These are phyloP conservation scores for Castanea mollissima DNA, from an alignment of 306 rosid species.

Conservation along the genomic window DNA sequence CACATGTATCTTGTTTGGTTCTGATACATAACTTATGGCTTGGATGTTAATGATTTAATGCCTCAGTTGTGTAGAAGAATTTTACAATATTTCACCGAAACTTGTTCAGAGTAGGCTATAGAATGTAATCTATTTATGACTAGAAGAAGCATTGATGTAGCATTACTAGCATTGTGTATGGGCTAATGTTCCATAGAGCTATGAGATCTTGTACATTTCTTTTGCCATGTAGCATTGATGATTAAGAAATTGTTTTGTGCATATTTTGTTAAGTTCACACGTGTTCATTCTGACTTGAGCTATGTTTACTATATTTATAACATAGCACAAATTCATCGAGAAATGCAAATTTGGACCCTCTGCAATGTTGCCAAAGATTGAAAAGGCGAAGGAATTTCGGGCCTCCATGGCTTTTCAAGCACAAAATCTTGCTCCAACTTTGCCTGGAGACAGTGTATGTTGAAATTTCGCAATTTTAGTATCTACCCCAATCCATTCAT, in stretches of 20 bases:
- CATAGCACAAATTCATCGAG: conserved; percentile 89
- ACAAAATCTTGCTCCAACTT: conserved; percentile 53
- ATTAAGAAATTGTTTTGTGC: background rate
- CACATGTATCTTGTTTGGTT: background rate
- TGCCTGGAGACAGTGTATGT: conserved; percentile 60
- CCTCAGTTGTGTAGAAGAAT: background rate
- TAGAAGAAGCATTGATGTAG: background rate
- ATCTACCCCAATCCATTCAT: background rate
- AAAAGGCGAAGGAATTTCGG: conserved; percentile 82
- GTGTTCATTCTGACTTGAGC: conserved; percentile 26
- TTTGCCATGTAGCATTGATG: background rate
- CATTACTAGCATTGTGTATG: background rate
- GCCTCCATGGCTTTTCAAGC: conserved; percentile 74
- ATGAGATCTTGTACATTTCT: background rate
- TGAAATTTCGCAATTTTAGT: background rate
- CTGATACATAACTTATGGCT: too few species aligned
- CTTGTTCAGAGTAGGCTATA: background rate
- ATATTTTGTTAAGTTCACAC: conserved; percentile 14
- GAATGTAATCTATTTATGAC: background rate
- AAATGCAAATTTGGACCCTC: conserved; percentile 85
- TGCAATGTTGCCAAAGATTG: conserved; percentile 78
- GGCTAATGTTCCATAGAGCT: background rate
- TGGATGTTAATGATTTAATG: too few species aligned
- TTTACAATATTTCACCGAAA: background rate
- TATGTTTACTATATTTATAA: conserved; percentile 20